Percentiles rank a stretch among this genome's conserved stretches.
phyloP scores from a whole-genome alignment of 2,329 filamentous ascomycete species.

The Neonectria ditissima region DNA sequence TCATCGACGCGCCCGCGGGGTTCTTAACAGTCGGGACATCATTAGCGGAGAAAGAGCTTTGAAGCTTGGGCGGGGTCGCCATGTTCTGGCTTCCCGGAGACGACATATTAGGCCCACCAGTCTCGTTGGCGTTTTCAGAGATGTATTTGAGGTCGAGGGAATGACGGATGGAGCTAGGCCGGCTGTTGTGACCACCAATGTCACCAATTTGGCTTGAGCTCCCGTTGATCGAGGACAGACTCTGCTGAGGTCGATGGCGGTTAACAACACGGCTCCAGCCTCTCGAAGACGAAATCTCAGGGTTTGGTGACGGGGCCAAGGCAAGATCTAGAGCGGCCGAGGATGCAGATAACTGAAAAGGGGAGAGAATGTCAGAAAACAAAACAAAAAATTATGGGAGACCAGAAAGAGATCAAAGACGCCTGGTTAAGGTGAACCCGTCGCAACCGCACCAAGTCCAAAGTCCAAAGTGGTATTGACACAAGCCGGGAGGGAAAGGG shows the following conservation, averaged over 20 bases:
- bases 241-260: conserved; percentile 76
- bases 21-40: conserved; percentile 89
- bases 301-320: conserved; percentile 73
- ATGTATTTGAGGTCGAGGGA: conserved; percentile 68
- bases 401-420: conserved; percentile 24
- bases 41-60: conserved; percentile 90
- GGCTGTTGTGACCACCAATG: conserved; percentile 59
- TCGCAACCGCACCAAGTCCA: conserved; percentile 8
- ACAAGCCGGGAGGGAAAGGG: background rate
- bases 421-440: conserved; percentile 5
- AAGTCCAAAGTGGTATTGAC: background rate
- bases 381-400: conserved; percentile 30
- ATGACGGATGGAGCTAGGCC: conserved; percentile 65
- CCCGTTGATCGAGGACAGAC: conserved; percentile 62
- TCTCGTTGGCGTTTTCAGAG: conserved; percentile 58
- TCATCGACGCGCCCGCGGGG: conserved; percentile 62
- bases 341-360: conserved; percentile 78
- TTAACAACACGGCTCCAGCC: conserved; percentile 71
- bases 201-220: conserved; percentile 58
- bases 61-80: conserved; percentile 78
- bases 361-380: conserved; percentile 49
- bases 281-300: conserved; percentile 62
- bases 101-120: conserved; percentile 54
- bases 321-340: conserved; percentile 86
- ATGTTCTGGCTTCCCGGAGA: conserved; percentile 65